phyloP scores from a whole-genome alignment of 441 rosid species.

The Pelargonium fulgidum region DNA sequence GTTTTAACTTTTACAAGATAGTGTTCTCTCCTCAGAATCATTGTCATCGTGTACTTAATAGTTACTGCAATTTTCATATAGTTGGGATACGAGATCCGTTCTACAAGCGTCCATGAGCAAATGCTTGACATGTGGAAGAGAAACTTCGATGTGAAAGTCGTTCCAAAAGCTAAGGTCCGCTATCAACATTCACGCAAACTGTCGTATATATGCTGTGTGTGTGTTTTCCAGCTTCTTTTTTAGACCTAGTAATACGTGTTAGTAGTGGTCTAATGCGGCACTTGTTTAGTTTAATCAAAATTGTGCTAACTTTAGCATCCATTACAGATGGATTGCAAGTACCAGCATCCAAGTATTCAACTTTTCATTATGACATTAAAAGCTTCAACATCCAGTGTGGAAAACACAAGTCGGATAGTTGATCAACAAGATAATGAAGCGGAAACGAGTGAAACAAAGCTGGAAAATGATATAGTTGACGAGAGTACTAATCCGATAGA shows the following conservation, averaged over 20 bases:
- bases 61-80: slow-evolving; percentile 23
- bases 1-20: neutral
- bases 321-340: slow-evolving; percentile 72
- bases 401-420: slow-evolving; percentile 12
- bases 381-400: slow-evolving; percentile 28
- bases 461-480: slow-evolving; percentile 18
- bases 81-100: slow-evolving; percentile 91
- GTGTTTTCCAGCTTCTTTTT: slow-evolving; percentile 5
- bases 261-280: neutral
- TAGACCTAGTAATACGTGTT: neutral
- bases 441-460: slow-evolving; percentile 25
- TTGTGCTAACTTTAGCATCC: slow-evolving; percentile 4
- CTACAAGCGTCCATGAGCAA: slow-evolving; percentile 72
- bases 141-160: slow-evolving; percentile 68
- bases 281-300: neutral
- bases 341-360: slow-evolving; percentile 88
- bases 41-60: slow-evolving; percentile 11
- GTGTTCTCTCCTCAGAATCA: slow-evolving; percentile 7
- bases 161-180: slow-evolving; percentile 62
- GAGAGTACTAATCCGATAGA: slow-evolving; percentile 21
- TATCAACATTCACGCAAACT: neutral
- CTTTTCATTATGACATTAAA: slow-evolving; percentile 63
- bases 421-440: slow-evolving; percentile 27
- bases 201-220: slow-evolving; percentile 5
- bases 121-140: slow-evolving; percentile 77